A percentile compares a stretch with the other conserved stretches of the same genome.
phyloP scores from a whole-genome alignment of 768 basidiomycete species.

The Pisolithus marmoratus region DNA sequence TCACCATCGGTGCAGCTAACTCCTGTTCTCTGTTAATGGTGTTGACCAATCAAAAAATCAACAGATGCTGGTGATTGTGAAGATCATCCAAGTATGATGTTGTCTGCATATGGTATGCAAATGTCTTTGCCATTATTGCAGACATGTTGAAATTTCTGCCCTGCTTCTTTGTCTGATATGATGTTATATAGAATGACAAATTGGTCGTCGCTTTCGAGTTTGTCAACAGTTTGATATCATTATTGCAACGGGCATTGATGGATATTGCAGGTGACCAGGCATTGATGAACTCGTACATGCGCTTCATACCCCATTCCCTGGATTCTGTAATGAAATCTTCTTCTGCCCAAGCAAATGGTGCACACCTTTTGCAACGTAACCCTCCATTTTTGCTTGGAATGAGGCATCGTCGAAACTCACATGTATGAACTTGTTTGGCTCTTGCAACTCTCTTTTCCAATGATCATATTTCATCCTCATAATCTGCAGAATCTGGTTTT shows the following conservation, averaged over 20 bases:
- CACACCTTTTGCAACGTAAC: too few species aligned
- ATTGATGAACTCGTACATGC: too few species aligned
- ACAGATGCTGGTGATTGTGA: constrained; percentile 18
- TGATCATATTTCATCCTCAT: not conserved
- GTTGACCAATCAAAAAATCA: constrained; percentile 29
- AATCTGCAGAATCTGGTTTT: constrained; percentile 29
- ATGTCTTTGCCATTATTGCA: constrained; percentile 28
- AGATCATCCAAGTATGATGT: constrained; percentile 6
- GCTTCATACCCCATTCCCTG: too few species aligned
- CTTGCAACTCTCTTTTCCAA: too few species aligned
- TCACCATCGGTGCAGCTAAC: constrained; percentile 31
- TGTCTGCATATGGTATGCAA: constrained; percentile 24
- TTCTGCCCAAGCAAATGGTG: too few species aligned
- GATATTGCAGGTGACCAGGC: too few species aligned
- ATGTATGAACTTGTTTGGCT: too few species aligned
- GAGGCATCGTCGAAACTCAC: too few species aligned
- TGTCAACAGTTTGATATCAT: constrained; percentile 37
- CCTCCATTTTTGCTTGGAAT: too few species aligned
- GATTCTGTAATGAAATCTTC: too few species aligned
- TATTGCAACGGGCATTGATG: constrained; percentile 28
- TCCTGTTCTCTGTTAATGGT: constrained; percentile 35
- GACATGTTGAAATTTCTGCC: constrained; percentile 27
- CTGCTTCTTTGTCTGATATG: constrained; percentile 33
- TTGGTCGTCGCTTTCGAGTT: constrained; percentile 31
- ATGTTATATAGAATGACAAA: constrained; percentile 29